Evolutionary conservation across 352 stramenopile species (phyloP), one percentile per base, ranked within the genome.

Genomic region (Pythium periplocum): DNA sequence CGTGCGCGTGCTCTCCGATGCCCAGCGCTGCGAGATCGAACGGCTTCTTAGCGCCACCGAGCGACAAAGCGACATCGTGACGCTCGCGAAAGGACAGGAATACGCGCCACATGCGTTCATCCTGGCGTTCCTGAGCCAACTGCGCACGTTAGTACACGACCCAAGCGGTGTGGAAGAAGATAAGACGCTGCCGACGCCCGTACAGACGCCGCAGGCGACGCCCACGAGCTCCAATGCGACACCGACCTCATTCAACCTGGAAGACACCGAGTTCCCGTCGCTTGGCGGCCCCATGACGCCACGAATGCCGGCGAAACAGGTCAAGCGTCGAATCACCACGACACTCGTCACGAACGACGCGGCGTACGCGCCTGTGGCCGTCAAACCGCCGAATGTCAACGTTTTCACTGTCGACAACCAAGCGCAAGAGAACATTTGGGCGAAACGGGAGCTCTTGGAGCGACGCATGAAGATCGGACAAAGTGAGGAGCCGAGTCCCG

Each of bases 381-480:
- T 62, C 7, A 49, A 61, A 34, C 46, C 38, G 6, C 53, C 53
- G 6, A 34, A 36, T n/a, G 35, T 36, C 6, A 38, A 26, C 6
- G 34, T 6, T 9, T 8, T 30, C 35, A 10, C 52, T 6, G 45
- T 4, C 10, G 39, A 10, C 30, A 62, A 39, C 26, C 55, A 44
- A n/a, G 36, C 34, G 7, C 49, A 52, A 4, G 42, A 32, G 2
- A 59, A 66, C 5, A 58, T 51, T 8, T 87, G 71, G 71, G 43
- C 62, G 33, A 84, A 78, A 38, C 61, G 52, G 1, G 71, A 66
- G n/a, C 58, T 83, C 11, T 39, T 86, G 4, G 75, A 86, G 59
- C 63, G 64, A 40, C 62, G 75, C 11, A 76, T 83, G 66, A 59
- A 43, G 9, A 12, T 26, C 32, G 36, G 26, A 17, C 39, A 8